These are phyloP conservation scores for Heterococcus sp. DNA, from an alignment of 108 stramenopile species.

Conservation along the genomic window DNA sequence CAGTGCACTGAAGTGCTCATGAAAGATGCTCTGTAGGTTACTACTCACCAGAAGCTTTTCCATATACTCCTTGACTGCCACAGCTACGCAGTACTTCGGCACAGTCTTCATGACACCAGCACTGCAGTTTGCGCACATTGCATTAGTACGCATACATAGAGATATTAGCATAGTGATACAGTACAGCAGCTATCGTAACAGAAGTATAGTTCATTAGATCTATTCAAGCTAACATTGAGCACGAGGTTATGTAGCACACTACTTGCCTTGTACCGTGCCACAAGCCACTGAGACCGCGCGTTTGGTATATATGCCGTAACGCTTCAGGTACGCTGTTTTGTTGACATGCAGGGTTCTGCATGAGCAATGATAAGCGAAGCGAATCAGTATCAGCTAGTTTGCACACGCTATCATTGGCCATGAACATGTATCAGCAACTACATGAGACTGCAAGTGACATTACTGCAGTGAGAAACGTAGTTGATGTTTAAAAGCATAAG, in stretches of 20 bases:
- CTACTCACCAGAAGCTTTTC: slow-evolving; percentile 46
- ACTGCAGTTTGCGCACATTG: background rate
- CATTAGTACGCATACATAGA: background rate
- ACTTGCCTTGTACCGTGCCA: slow-evolving; percentile 59
- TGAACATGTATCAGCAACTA: no score
- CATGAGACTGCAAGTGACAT: no score
- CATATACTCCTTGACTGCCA: slow-evolving; percentile 76
- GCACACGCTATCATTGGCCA: no score
- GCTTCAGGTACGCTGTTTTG: slow-evolving; percentile 63
- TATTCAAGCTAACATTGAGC: background rate
- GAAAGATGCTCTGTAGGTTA: no score
- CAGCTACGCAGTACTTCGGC: slow-evolving; percentile 90
- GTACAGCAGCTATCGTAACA: no score
- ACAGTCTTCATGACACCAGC: slow-evolving; percentile 97
- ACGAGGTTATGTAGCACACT: background rate
- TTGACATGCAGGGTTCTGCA: slow-evolving; percentile 49
- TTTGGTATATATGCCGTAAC: slow-evolving; percentile 64
- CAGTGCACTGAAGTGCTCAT: no score
- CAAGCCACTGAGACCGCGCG: slow-evolving; percentile 25
- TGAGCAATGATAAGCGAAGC: background rate
- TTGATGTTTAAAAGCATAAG: no score
- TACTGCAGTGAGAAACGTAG: no score
- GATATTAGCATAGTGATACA: no score
- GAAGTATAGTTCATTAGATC: no score
- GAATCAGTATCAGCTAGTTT: no score